Evolutionary conservation across 208 protist genomes (phyloP).

Genomic region (Wallacemonas rigidus): DNA sequence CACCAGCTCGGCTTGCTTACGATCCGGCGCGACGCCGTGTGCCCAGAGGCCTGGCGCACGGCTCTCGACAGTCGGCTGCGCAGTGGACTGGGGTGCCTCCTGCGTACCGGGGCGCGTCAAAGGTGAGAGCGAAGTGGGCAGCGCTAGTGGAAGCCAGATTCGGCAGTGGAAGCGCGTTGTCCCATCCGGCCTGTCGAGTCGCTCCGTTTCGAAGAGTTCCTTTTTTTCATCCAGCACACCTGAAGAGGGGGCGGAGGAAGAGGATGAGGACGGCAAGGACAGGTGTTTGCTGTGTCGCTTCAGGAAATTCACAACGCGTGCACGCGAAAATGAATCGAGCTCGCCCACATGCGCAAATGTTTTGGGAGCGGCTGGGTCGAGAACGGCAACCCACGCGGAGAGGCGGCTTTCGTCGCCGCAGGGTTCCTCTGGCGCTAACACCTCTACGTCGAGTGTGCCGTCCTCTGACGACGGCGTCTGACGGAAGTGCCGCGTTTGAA

Average conservation of each 20-base stretch:
- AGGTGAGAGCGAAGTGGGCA: not conserved
- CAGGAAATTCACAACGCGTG: slow-evolving; percentile 81
- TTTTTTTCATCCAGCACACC: slow-evolving; percentile 17
- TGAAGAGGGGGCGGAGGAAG: too few species aligned
- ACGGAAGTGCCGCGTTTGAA: not conserved
- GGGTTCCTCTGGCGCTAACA: slow-evolving; percentile 7
- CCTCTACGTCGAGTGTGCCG: not conserved
- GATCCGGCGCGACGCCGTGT: slow-evolving; percentile 72
- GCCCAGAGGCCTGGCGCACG: slow-evolving; percentile 53
- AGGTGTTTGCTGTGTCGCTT: slow-evolving; percentile 59
- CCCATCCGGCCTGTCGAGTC: not conserved
- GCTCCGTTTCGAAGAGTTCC: slow-evolving; percentile 21
- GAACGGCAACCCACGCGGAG: not conserved
- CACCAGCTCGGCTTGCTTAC: slow-evolving; percentile 76
- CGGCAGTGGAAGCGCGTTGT: slow-evolving; percentile 40
- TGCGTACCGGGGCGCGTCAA: slow-evolving; percentile 7
- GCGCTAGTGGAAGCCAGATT: slow-evolving; percentile 37
- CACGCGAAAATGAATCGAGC: slow-evolving; percentile 70
- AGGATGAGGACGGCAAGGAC: not conserved
- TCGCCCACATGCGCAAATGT: slow-evolving; percentile 31
- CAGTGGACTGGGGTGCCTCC: not conserved
- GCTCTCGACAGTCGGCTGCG: not conserved
- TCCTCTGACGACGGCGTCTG: not conserved
- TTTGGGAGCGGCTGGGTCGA: slow-evolving; percentile 14
- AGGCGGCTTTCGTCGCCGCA: not conserved